Base-by-base conservation (phyloP, 805 yeast species). In the Metschnikowia borealis region DNA sequence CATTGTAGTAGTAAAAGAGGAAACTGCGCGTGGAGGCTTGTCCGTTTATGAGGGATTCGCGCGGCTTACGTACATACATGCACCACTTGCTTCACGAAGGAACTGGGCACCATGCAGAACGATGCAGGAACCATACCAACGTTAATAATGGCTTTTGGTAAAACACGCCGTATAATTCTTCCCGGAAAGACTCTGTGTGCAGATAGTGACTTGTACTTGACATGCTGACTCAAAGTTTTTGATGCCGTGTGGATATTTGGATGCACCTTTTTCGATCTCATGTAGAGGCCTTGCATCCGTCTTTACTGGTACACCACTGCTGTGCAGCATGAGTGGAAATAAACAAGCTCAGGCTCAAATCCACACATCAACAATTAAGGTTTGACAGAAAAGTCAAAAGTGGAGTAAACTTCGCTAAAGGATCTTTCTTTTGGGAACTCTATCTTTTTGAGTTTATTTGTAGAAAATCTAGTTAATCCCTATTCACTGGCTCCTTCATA, bases 1-100 rank as follows among this genome's bases (percentile, higher is more conserved):
- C 59, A 54, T 55, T 38, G 41, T 10, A 15, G 34, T 20, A 38
- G 20, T 29, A 31, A n/a, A 33, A 38, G 40, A 23, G 32, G 15
- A 23, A 18, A 33, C 10, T 2, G 45, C 21, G 45, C 37, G 43
- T 39, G 43, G 45, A 32, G 20, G 31, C 38, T 33, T 6, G 37
- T 21, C 18, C 4, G 32, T 11, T 31, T 41, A 11, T 17, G 36
- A 41, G 17, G 41, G 26, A 29, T 41, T 31, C 26, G 44, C n/a
- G 32, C 20, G 15, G 38, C 38, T 17, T 38, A 17, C 36, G 5
- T 31, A 8, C 36, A 31, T 31, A 21, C 31, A 26, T 26, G 29
- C 38, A 10, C 45, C 38, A 42, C 34, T 42, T 33, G 14, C 45
- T 32, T 32, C 18, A 20, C 31, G 17, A 39, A 15, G 29, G 10